Evolutionary conservation across 2,329 filamentous ascomycete genomes (phyloP).

Genomic region (Fusarium sp.): DNA sequence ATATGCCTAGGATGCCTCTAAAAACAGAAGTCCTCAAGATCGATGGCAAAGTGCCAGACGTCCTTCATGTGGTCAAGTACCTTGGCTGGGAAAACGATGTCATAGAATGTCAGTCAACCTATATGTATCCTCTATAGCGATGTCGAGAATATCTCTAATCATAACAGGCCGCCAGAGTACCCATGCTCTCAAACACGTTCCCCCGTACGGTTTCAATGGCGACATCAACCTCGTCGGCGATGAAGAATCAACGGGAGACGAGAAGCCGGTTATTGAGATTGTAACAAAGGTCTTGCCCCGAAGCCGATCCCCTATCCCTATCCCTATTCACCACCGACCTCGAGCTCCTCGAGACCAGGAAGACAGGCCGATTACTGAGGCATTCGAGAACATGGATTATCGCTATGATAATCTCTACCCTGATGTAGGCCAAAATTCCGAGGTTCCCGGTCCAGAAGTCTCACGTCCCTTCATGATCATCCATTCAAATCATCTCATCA

Average conservation of each 20-base stretch:
- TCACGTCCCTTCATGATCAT: constrained; percentile 58
- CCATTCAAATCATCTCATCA: constrained; percentile 59
- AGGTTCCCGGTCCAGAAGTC: constrained; percentile 46
- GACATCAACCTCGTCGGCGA: constrained; percentile 36
- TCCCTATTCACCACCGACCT: constrained; percentile 8
- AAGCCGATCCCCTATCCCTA: background rate
- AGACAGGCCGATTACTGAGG: constrained; percentile 49
- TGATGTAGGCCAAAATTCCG: constrained; percentile 40
- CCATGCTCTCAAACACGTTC: constrained; percentile 54
- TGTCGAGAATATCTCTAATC: constrained; percentile 25
- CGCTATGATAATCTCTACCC: constrained; percentile 47
- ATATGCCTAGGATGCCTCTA: background rate
- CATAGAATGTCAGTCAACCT: constrained; percentile 52
- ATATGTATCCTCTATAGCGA: background rate
- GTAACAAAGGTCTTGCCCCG: constrained; percentile 54
- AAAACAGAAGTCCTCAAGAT: constrained; percentile 40
- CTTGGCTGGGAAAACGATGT: constrained; percentile 50
- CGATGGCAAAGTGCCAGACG: constrained; percentile 55
- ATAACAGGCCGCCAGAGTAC: constrained; percentile 54
- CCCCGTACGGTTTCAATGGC: constrained; percentile 46
- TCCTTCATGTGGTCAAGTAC: constrained; percentile 59
- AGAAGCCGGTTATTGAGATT: constrained; percentile 59
- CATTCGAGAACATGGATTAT: constrained; percentile 43
- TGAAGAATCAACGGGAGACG: constrained; percentile 15
- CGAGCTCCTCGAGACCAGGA: constrained; percentile 19